phyloP scores from a whole-genome alignment of 2,329 filamentous ascomycete species.

The Coniochaeta prunicola region DNA sequence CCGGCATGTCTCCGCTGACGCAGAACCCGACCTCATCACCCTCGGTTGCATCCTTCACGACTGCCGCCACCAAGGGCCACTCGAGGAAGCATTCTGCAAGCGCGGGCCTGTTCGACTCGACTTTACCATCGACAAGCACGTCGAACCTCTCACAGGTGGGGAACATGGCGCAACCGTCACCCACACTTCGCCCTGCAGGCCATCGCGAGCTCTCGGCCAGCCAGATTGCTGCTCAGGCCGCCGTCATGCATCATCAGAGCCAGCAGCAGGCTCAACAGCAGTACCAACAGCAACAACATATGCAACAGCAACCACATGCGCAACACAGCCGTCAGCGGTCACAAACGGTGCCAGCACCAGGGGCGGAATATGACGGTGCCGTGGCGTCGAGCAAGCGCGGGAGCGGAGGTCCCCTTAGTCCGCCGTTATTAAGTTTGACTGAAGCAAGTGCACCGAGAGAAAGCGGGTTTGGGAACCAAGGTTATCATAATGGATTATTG shows the following conservation, averaged over 20 bases:
- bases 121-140: conserved; percentile 53
- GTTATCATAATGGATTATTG: conserved; percentile 54
- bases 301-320: conserved; percentile 34
- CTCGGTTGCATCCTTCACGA: conserved; percentile 25
- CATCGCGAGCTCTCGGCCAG: conserved; percentile 50
- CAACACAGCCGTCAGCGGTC: conserved; percentile 59
- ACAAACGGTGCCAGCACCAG: conserved; percentile 60
- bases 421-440: conserved; percentile 56
- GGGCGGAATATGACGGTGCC: conserved; percentile 31
- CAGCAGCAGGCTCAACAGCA: conserved; percentile 27
- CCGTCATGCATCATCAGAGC: conserved; percentile 45
- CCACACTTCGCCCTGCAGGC: conserved; percentile 21
- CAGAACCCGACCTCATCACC: conserved; percentile 24
- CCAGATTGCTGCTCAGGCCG: conserved; percentile 73
- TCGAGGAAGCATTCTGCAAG: conserved; percentile 63
- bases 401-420: conserved; percentile 45
- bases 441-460: conserved; percentile 58
- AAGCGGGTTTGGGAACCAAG: conserved; percentile 39
- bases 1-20: conserved; percentile 30
- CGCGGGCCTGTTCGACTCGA: conserved; percentile 71
- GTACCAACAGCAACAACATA: conserved; percentile 38
- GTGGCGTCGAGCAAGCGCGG: conserved; percentile 27
- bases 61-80: conserved; percentile 33
- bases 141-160: conserved; percentile 47
- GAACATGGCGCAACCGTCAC: conserved; percentile 34